phyloP scores from a whole-genome alignment of 2,329 filamentous ascomycete species.

The Calonectria ilicicola region DNA sequence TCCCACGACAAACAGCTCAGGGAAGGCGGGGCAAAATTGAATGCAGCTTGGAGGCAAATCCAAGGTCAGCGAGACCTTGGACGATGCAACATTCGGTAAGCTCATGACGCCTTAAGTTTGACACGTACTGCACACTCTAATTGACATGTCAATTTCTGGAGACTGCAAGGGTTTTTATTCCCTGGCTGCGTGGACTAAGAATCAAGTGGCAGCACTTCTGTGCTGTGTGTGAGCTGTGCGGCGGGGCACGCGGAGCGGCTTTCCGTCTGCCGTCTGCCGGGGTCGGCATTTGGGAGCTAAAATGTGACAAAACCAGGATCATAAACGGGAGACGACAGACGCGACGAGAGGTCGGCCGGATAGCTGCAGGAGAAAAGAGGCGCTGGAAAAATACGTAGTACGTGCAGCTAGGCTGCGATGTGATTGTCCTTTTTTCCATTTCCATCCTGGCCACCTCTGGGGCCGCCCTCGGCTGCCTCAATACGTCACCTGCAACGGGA shows the following conservation, averaged over 20 bases:
- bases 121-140: background rate
- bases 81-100: slow-evolving; percentile 46
- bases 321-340: background rate
- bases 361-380: background rate
- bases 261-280: slow-evolving; percentile 27
- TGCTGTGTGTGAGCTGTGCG: slow-evolving; percentile 18
- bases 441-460: background rate
- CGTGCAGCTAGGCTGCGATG: background rate
- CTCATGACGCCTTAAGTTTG: slow-evolving; percentile 34
- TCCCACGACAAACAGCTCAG: slow-evolving; percentile 80
- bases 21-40: slow-evolving; percentile 75
- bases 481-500: slow-evolving; percentile 5
- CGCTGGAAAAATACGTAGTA: too few species aligned
- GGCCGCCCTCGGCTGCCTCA: background rate
- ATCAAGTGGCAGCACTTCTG: slow-evolving; percentile 8
- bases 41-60: slow-evolving; percentile 82
- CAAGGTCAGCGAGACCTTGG: slow-evolving; percentile 64
- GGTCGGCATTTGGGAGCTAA: slow-evolving; percentile 20
- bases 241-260: slow-evolving; percentile 37
- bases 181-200: slow-evolving; percentile 10
- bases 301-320: slow-evolving; percentile 17
- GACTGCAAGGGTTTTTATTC: slow-evolving; percentile 19
- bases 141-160: background rate
- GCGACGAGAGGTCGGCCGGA: background rate
- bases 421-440: background rate